These are phyloP conservation scores for Wallemia mellicola DNA, from an alignment of 1,284 basidiomycete species.

Conservation along the genomic window DNA sequence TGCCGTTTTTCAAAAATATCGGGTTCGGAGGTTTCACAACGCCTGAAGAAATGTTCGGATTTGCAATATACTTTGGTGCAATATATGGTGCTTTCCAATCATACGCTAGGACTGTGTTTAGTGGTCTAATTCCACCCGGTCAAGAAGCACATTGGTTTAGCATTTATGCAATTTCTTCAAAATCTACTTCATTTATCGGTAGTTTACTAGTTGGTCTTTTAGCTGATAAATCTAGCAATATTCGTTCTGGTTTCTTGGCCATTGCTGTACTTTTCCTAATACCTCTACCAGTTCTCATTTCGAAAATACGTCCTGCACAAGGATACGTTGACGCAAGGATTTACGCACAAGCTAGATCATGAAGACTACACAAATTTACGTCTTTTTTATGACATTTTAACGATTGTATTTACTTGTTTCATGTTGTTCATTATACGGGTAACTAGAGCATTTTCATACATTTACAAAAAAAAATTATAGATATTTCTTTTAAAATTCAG, in stretches of 20 bases:
- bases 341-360: background rate
- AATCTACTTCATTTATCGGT: constrained; percentile 66
- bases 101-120: constrained; percentile 46
- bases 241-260: constrained; percentile 66
- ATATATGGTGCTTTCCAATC: constrained; percentile 51
- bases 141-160: constrained; percentile 51
- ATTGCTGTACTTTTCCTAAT: constrained; percentile 45
- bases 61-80: constrained; percentile 51
- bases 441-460: too few relatives aligned
- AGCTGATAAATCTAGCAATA: constrained; percentile 56
- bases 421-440: too few relatives aligned
- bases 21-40: constrained; percentile 41
- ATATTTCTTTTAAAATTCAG: too few relatives aligned
- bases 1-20: constrained; percentile 21
- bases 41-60: constrained; percentile 47
- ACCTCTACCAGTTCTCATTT: constrained; percentile 40
- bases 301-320: constrained; percentile 17
- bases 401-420: too few relatives aligned
- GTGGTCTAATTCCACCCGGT: constrained; percentile 40
- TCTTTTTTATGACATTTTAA: too few relatives aligned
- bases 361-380: background rate
- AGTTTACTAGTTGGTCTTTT: constrained; percentile 51
- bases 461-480: too few relatives aligned
- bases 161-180: constrained; percentile 44
- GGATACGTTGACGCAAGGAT: background rate